Evolutionary conservation across 805 yeast species (phyloP).

Genomic region (Lipomyces orientalis): DNA sequence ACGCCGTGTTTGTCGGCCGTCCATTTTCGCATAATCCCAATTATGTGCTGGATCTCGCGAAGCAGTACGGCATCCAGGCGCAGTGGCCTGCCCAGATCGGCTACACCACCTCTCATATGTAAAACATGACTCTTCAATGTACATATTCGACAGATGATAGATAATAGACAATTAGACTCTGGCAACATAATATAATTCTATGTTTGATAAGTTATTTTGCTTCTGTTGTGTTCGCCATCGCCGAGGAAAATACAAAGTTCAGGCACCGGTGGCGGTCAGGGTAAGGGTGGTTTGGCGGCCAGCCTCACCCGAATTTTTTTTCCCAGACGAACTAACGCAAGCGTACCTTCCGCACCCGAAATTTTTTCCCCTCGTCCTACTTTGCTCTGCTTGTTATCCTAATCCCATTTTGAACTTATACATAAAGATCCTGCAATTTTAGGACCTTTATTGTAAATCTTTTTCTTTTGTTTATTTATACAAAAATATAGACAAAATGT

Average conservation of each 20-base stretch:
- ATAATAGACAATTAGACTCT: background rate
- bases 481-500: conserved; percentile 18
- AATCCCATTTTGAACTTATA: background rate
- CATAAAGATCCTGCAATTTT: background rate
- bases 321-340: background rate
- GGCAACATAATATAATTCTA: background rate
- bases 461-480: background rate
- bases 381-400: background rate
- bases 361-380: background rate
- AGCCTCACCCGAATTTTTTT: background rate
- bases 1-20: conserved; percentile 55
- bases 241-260: background rate
- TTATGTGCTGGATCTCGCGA: conserved; percentile 58
- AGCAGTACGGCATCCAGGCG: conserved; percentile 52
- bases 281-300: background rate
- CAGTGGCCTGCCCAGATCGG: conserved; percentile 47
- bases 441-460: background rate
- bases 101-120: conserved; percentile 22
- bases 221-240: background rate
- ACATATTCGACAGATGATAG: background rate
- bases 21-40: conserved; percentile 57
- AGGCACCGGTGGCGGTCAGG: conserved; percentile 3
- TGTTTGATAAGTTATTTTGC: too few relatives aligned
- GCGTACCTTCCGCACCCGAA: background rate
- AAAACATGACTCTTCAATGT: background rate